Base-by-base conservation (phyloP, 495 filamentous ascomycete genomes). In the Rostrohypoxylon terebratum region DNA sequence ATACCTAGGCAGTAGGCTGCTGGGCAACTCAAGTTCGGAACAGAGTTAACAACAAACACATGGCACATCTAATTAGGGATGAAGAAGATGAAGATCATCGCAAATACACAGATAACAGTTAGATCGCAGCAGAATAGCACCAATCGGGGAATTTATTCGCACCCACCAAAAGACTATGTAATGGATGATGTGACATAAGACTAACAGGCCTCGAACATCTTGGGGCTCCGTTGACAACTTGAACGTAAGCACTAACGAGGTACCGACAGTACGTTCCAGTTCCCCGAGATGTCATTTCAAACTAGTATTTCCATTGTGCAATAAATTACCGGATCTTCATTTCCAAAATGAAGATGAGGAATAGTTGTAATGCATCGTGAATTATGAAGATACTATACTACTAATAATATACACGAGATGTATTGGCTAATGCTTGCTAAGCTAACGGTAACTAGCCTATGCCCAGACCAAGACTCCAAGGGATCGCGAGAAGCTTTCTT, bases 201-300 rank as follows among this genome's bases (percentile, higher is more conserved):
- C 63, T 58, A 59, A 33, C 34, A 57, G 50, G 47, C 47, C 66
- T 69, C 20, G 66, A 69, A 42, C 57, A 61, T 36, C 47, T 53
- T 45, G 28, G 64, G 44, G 45, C 36, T 54, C 34, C 45, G 18
- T 44, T 13, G 36, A 38, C 14, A n/a, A n/a, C n/a, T n/a, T n/a
- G n/a, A n/a, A n/a, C 47, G 36, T 31, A 53, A 42, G 47, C 47
- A 14, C 61, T 64, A 64, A 33, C 60, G 25, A 40, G 60, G 44
- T 40, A 44, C 40, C 36, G 28, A 44, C 34, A 21, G 14, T 38
- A 36, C 38, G 21, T 40, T 55, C 14, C 18, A 34, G 33, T 44
- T 38, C 48, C 45, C 7, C 48, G 7, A 64, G 31, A 66, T 36
- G 13, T 48, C 23, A 51, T 21, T 68, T 4, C 62, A 33, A 42